Evolutionary conservation across 345 rosid species (phyloP).

Genomic region (Aquilaria yunnanensis): DNA sequence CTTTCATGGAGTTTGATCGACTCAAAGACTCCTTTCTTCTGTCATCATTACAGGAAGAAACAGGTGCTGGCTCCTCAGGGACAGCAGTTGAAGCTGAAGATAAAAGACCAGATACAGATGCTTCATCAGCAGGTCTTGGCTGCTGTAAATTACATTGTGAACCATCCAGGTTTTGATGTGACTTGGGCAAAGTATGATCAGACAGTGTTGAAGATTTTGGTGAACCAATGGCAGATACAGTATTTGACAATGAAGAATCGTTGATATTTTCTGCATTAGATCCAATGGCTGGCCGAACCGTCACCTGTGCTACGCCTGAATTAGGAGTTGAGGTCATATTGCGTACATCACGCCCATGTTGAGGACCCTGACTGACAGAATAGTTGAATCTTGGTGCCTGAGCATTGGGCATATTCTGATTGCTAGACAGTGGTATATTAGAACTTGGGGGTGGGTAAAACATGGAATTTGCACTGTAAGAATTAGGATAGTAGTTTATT

Average conservation of each 20-base stretch:
- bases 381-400: constrained; percentile 59
- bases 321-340: constrained; percentile 29
- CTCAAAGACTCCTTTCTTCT: constrained; percentile 32
- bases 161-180: constrained; percentile 31
- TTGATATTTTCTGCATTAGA: constrained; percentile 35
- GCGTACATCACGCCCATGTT: constrained; percentile 34
- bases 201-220: constrained; percentile 29
- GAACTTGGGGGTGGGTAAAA: constrained; percentile 47
- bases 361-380: constrained; percentile 49
- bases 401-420: constrained; percentile 52
- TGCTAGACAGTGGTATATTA: constrained; percentile 38
- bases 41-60: constrained; percentile 22
- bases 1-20: constrained; percentile 49
- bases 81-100: constrained; percentile 18
- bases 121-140: constrained; percentile 26
- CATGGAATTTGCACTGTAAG: constrained; percentile 28
- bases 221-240: constrained; percentile 26
- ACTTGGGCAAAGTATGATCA: constrained; percentile 26
- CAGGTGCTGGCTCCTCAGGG: constrained; percentile 24
- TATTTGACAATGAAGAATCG: constrained; percentile 21
- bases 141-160: constrained; percentile 29
- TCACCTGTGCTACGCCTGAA: constrained; percentile 39
- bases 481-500: constrained; percentile 43
- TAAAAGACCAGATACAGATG: constrained; percentile 5
- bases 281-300: constrained; percentile 40